Evolutionary conservation across 1,284 basidiomycete genomes (phyloP).

Genomic region (Leccinum fallax): DNA sequence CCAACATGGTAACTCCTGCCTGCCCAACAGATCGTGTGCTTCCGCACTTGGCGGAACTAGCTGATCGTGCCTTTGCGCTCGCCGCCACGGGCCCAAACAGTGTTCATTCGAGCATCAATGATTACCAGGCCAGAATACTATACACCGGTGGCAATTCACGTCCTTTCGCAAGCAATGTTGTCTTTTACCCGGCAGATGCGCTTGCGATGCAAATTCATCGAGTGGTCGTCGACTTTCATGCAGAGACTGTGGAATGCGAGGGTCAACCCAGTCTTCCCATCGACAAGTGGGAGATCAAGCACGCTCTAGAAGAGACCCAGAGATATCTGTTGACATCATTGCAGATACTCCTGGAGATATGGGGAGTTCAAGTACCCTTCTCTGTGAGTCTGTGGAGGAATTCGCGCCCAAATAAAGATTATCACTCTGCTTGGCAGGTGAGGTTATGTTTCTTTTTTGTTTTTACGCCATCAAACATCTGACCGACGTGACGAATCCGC

Average conservation of each 20-base stretch:
- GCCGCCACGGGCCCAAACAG: background rate
- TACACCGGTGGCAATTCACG: conserved; percentile 15
- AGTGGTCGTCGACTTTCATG: conserved; percentile 25
- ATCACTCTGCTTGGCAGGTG: background rate
- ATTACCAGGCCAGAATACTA: conserved; percentile 19
- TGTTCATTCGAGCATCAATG: background rate
- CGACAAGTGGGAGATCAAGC: conserved; percentile 24
- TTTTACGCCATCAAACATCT: background rate
- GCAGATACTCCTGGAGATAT: background rate
- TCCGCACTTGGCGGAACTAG: background rate
- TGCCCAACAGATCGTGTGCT: conserved; percentile 12
- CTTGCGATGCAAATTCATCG: conserved; percentile 11
- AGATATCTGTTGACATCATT: conserved; percentile 8
- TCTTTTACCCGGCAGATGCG: conserved; percentile 15
- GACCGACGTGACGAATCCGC: conserved; percentile 4
- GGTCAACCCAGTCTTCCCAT: conserved; percentile 22
- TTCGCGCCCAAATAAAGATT: background rate
- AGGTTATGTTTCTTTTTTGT: background rate
- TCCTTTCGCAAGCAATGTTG: conserved; percentile 16
- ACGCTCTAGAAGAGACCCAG: conserved; percentile 19
- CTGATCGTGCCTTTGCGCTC: background rate
- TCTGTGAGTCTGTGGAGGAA: background rate
- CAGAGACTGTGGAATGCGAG: conserved; percentile 20
- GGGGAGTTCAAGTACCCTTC: background rate
- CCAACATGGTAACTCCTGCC: conserved; percentile 16